Conservation (phyloP, 192 early-diverging fungal genomes). For the Pecoramyces ruminantium region DNA sequence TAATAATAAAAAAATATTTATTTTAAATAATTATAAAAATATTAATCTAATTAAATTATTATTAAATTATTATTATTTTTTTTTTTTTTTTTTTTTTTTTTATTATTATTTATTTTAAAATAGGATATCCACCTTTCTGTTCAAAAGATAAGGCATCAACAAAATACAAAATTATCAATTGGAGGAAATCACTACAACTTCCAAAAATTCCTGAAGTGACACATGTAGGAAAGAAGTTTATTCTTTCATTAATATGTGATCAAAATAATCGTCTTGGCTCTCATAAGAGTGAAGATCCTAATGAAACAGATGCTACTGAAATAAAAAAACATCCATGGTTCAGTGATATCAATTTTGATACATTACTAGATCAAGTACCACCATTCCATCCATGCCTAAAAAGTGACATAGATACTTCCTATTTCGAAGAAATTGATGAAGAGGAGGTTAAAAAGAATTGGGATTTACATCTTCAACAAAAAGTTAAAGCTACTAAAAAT, state of each 20-base stretch:
- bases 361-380: slow-evolving; percentile 3
- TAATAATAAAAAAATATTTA: no score
- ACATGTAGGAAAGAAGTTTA: slow-evolving; percentile 38
- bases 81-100: no score
- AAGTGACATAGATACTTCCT: no score
- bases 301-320: no score
- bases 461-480: slow-evolving; percentile 20
- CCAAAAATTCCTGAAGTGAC: slow-evolving; percentile 30
- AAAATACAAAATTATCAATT: slow-evolving; percentile 54
- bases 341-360: slow-evolving; percentile 16
- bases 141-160: slow-evolving; percentile 27
- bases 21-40: no score
- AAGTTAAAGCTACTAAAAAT: slow-evolving; percentile 13
- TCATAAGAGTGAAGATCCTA: not conserved
- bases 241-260: slow-evolving; percentile 32
- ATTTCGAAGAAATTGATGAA: slow-evolving; percentile 30
- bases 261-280: no score
- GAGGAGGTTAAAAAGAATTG: slow-evolving; percentile 6
- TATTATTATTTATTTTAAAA: no score
- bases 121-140: slow-evolving; percentile 39
- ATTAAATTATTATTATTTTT: no score
- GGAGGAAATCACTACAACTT: slow-evolving; percentile 35
- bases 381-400: slow-evolving; percentile 23
- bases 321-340: slow-evolving; percentile 34
- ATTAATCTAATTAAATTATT: no score